Percentiles rank a stretch among this genome's conserved stretches.
Conservation (phyloP, 805 yeast genomes). For the Saccharomyces jurei region DNA sequence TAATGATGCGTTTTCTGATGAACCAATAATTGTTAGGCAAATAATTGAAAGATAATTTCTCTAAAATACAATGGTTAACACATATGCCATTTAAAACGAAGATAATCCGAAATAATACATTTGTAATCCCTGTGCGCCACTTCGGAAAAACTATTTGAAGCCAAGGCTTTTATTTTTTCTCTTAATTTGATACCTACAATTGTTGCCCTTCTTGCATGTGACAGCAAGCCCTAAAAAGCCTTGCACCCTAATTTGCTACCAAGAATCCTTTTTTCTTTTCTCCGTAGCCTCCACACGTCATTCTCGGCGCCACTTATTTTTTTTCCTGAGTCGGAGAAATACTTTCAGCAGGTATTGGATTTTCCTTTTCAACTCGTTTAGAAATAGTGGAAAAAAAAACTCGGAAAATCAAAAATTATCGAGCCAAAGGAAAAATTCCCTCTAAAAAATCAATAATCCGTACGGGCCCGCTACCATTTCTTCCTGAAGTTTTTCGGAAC, state of each 20-base stretch:
- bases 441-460: conserved; percentile 34
- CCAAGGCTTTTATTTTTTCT: background rate
- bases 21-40: background rate
- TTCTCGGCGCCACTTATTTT: background rate
- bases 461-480: background rate
- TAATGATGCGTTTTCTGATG: background rate
- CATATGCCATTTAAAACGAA: background rate
- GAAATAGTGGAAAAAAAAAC: conserved; percentile 48
- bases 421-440: conserved; percentile 52
- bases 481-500: background rate
- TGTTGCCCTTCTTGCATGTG: background rate
- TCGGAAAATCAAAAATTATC: conserved; percentile 57
- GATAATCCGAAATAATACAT: background rate
- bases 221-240: background rate
- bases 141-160: background rate
- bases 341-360: background rate
- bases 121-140: background rate
- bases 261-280: background rate
- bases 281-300: background rate
- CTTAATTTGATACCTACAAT: background rate
- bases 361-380: background rate
- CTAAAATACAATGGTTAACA: background rate
- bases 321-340: background rate
- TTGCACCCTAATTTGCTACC: background rate
- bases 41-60: background rate